A percentile compares a stretch with the other conserved stretches of the same genome.
Conservation (phyloP, 768 basidiomycete species). For the Hypholoma sublateritium region DNA sequence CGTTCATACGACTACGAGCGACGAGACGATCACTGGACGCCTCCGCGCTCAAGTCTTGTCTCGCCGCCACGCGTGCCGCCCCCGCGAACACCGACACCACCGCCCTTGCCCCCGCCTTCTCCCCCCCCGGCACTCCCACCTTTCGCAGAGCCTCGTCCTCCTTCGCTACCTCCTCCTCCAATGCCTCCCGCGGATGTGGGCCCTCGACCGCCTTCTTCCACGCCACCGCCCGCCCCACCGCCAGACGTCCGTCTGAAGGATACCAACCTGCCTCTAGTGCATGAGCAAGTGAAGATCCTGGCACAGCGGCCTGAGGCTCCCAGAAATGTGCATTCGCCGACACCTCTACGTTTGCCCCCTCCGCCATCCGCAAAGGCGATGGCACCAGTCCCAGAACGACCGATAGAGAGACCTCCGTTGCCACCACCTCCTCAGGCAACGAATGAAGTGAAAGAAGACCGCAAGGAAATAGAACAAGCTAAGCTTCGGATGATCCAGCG, state of each 20-base stretch:
- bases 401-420: constrained; percentile 4
- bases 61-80: constrained; percentile 17
- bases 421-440: constrained; percentile 1
- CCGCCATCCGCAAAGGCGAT: constrained; percentile 18
- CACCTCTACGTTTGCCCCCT: constrained; percentile 15
- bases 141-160: constrained; percentile 10
- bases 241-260: constrained; percentile 28
- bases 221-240: constrained; percentile 30
- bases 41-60: constrained; percentile 15
- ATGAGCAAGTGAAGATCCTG: constrained; percentile 41
- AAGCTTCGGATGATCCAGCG: constrained; percentile 28
- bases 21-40: constrained; percentile 12
- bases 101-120: constrained; percentile 30
- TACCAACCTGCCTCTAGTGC: constrained; percentile 32
- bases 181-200: constrained; percentile 18
- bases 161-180: constrained; percentile 1
- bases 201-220: constrained; percentile 26
- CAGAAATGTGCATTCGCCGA: constrained; percentile 43
- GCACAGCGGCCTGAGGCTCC: constrained; percentile 50
- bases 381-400: constrained; percentile 13
- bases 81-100: constrained; percentile 13
- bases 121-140: constrained; percentile 3
- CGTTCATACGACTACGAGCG: constrained; percentile 23
- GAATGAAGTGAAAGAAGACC: constrained; percentile 11
- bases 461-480: constrained; percentile 23